Percentiles rank a stretch among this genome's conserved stretches.
Conservation (phyloP, 2,329 filamentous ascomycete species). For the Emmonsiellopsis sp. region DNA sequence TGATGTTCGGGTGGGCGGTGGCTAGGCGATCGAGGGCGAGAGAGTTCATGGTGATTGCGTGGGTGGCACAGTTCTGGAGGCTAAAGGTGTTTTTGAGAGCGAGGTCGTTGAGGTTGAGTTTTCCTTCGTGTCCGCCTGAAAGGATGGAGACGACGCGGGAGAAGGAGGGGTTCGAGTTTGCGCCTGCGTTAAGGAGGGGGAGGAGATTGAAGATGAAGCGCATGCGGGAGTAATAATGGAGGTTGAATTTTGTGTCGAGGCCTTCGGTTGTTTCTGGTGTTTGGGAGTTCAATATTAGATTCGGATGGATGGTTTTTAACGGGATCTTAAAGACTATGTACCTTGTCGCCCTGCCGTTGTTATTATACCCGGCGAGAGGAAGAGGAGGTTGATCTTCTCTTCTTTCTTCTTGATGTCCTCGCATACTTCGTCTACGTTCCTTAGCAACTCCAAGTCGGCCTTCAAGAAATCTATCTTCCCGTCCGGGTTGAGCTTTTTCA, state of each 20-base stretch:
- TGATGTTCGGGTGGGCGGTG: slow-evolving; percentile 35
- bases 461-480: slow-evolving; percentile 42
- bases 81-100: slow-evolving; percentile 16
- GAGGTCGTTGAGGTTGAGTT: slow-evolving; percentile 39
- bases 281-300: not conserved
- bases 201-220: slow-evolving; percentile 25
- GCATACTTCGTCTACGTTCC: slow-evolving; percentile 43
- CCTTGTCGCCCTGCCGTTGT: slow-evolving; percentile 10
- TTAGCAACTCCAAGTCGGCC: slow-evolving; percentile 41
- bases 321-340: not conserved
- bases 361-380: slow-evolving; percentile 19
- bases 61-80: slow-evolving; percentile 17
- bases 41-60: slow-evolving; percentile 43
- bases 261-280: slow-evolving; percentile 23
- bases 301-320: not conserved
- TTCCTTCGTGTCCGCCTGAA: slow-evolving; percentile 43
- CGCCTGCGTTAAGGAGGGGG: slow-evolving; percentile 15
- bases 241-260: slow-evolving; percentile 19
- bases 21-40: slow-evolving; percentile 43
- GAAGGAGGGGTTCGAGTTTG: slow-evolving; percentile 23
- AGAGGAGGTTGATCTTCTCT: slow-evolving; percentile 20
- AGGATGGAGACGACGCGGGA: slow-evolving; percentile 48
- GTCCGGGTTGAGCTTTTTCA: slow-evolving; percentile 34
- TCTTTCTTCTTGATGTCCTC: slow-evolving; percentile 32
- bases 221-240: slow-evolving; percentile 25